A percentile compares a stretch with the other conserved stretches of the same genome.
phyloP scores from a whole-genome alignment of 116 monocot species.

The Cymodocea nodosa region DNA sequence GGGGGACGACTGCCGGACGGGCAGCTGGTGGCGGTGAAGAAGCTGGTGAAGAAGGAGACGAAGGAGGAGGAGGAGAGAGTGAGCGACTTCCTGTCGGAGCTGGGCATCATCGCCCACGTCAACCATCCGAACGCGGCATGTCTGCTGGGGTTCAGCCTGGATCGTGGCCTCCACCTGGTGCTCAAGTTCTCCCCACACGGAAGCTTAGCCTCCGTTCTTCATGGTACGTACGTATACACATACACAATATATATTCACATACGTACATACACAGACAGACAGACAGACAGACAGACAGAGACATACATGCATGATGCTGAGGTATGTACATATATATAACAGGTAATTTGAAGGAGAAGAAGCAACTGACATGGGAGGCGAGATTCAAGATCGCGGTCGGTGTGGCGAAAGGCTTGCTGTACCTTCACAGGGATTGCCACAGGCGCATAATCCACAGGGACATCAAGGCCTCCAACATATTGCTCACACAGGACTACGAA shows the following conservation, averaged over 20 bases:
- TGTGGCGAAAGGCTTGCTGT: slow-evolving; percentile 21
- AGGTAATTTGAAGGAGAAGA: slow-evolving; percentile 7
- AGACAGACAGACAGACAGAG: too few species aligned
- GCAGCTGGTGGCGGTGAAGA: slow-evolving; percentile 23
- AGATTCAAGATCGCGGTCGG: slow-evolving; percentile 29
- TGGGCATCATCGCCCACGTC: slow-evolving; percentile 24
- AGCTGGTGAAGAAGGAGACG: slow-evolving; percentile 21
- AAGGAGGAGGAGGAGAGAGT: slow-evolving; percentile 23
- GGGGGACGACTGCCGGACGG: slow-evolving; percentile 14
- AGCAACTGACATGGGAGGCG: slow-evolving; percentile 16
- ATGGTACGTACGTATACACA: slow-evolving; percentile 16
- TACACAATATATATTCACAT: too few species aligned
- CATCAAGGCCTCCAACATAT: slow-evolving; percentile 37
- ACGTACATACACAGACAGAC: background rate
- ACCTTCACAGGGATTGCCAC: slow-evolving; percentile 30
- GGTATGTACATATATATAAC: background rate
- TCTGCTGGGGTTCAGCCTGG: slow-evolving; percentile 17
- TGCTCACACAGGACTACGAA: slow-evolving; percentile 20
- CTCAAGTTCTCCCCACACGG: slow-evolving; percentile 22
- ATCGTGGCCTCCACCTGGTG: slow-evolving; percentile 18
- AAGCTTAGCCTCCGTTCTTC: slow-evolving; percentile 18
- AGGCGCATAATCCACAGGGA: slow-evolving; percentile 37
- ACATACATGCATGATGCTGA: too few species aligned
- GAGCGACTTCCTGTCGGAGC: slow-evolving; percentile 19
- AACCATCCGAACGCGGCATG: slow-evolving; percentile 21